Conservation (phyloP, 805 yeast genomes). For the Kazachstania kunashirensis region DNA sequence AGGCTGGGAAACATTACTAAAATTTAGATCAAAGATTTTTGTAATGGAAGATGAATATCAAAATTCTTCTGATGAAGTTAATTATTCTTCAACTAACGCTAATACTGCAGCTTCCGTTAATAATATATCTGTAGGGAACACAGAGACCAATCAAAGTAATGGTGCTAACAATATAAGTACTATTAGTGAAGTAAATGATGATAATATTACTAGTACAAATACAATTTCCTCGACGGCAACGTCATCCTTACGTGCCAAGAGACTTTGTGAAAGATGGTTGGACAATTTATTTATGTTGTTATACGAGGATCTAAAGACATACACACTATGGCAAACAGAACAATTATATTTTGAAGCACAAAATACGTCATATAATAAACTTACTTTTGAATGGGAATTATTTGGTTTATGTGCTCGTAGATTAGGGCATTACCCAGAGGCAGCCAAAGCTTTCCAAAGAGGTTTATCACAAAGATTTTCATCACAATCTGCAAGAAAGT, state of each 20-base stretch:
- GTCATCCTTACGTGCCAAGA: constrained; percentile 41
- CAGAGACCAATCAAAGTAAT: neutral
- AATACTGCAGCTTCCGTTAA: constrained; percentile 5
- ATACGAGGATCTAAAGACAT: constrained; percentile 69
- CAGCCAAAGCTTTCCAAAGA: constrained; percentile 69
- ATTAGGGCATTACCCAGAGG: constrained; percentile 78
- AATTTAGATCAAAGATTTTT: constrained; percentile 52
- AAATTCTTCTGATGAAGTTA: constrained; percentile 17
- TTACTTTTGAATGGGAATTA: constrained; percentile 86
- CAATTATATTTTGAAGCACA: constrained; percentile 81
- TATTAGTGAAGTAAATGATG: neutral
- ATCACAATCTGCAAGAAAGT: constrained; percentile 64
- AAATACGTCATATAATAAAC: constrained; percentile 65
- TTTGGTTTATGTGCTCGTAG: constrained; percentile 80
- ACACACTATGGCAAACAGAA: constrained; percentile 92
- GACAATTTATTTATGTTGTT: constrained; percentile 63
- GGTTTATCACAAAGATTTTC: constrained; percentile 72
- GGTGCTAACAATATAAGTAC: neutral
- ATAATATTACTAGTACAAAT: neutral
- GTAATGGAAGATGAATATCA: constrained; percentile 58
- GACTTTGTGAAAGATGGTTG: constrained; percentile 69
- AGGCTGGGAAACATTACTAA: constrained; percentile 64
- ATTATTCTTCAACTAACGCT: constrained; percentile 5
- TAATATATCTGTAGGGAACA: neutral
- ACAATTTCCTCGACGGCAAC: constrained; percentile 12